Conservation (phyloP, 768 basidiomycete genomes). For the Lentinula sp. region DNA sequence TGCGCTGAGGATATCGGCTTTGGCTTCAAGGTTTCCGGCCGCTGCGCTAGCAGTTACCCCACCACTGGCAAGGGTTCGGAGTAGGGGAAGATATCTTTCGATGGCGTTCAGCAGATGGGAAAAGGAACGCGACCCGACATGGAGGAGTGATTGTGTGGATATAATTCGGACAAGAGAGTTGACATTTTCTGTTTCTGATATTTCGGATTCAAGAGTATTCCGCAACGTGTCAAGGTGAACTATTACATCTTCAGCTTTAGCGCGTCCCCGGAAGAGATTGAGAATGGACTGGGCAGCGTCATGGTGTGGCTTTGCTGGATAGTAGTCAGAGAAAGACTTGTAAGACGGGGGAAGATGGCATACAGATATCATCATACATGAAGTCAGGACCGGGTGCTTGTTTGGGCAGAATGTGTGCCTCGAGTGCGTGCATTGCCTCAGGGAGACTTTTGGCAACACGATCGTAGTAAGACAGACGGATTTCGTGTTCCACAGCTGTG, state of each 20-base stretch:
- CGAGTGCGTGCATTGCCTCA: slow-evolving; percentile 64
- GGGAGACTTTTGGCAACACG: slow-evolving; percentile 88
- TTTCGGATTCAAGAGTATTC: slow-evolving; percentile 46
- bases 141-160: slow-evolving; percentile 79
- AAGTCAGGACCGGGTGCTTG: slow-evolving; percentile 77
- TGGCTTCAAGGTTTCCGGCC: slow-evolving; percentile 46
- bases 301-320: slow-evolving; percentile 66
- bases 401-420: slow-evolving; percentile 55
- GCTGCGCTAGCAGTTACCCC: slow-evolving; percentile 29
- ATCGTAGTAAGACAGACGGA: slow-evolving; percentile 89
- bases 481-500: slow-evolving; percentile 81
- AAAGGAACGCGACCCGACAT: slow-evolving; percentile 92
- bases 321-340: background rate
- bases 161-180: slow-evolving; percentile 70
- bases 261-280: slow-evolving; percentile 73
- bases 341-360: slow-evolving; percentile 3
- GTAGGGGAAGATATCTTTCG: slow-evolving; percentile 82
- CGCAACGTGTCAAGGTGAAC: slow-evolving; percentile 66
- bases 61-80: slow-evolving; percentile 57
- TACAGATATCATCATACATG: slow-evolving; percentile 78
- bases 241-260: slow-evolving; percentile 77
- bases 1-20: slow-evolving; percentile 64
- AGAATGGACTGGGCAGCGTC: slow-evolving; percentile 77
- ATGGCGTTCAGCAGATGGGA: slow-evolving; percentile 97
- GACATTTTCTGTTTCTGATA: slow-evolving; percentile 55